A percentile compares a stretch with the other conserved stretches of the same genome.
These are phyloP conservation scores for Fusarium chlamydosporum DNA, from an alignment of 2,329 filamentous ascomycete genomes.

Conservation along the genomic window DNA sequence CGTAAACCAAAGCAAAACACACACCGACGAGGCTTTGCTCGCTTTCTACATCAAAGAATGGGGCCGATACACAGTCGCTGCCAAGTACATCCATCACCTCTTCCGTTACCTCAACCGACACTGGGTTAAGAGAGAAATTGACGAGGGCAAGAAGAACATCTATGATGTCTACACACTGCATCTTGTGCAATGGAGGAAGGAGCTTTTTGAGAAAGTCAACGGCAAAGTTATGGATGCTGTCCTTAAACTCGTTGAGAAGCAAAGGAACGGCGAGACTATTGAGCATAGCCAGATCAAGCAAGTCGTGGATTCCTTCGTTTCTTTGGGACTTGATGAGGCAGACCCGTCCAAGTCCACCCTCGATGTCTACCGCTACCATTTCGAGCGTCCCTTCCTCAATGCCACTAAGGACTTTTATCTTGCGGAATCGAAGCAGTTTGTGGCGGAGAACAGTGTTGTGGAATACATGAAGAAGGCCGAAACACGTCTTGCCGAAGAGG, in stretches of 20 bases:
- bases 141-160: slow-evolving; percentile 97
- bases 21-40: slow-evolving; percentile 90
- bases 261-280: slow-evolving; percentile 97
- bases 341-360: slow-evolving; percentile 95
- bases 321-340: slow-evolving; percentile 91
- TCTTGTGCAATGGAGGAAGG: slow-evolving; percentile 93
- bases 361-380: slow-evolving; percentile 92
- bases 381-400: slow-evolving; percentile 90
- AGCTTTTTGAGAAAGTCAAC: slow-evolving; percentile 88
- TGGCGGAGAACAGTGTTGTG: slow-evolving; percentile 96
- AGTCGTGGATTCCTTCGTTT: slow-evolving; percentile 96
- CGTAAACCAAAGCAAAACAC: slow-evolving; percentile 78
- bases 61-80: slow-evolving; percentile 94
- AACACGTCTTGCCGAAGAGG: slow-evolving; percentile 88
- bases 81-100: slow-evolving; percentile 97
- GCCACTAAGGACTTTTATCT: slow-evolving; percentile 90
- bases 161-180: slow-evolving; percentile 99
- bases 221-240: slow-evolving; percentile 95
- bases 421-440: slow-evolving; percentile 92
- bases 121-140: slow-evolving; percentile 99
- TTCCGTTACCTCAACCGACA: slow-evolving; percentile 97
- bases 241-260: slow-evolving; percentile 94
- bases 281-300: slow-evolving; percentile 97
- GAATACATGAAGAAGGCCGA: slow-evolving; percentile 99
- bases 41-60: slow-evolving; percentile 97